Conservation (phyloP, 805 yeast genomes). For the Metschnikowia corniflorae region DNA sequence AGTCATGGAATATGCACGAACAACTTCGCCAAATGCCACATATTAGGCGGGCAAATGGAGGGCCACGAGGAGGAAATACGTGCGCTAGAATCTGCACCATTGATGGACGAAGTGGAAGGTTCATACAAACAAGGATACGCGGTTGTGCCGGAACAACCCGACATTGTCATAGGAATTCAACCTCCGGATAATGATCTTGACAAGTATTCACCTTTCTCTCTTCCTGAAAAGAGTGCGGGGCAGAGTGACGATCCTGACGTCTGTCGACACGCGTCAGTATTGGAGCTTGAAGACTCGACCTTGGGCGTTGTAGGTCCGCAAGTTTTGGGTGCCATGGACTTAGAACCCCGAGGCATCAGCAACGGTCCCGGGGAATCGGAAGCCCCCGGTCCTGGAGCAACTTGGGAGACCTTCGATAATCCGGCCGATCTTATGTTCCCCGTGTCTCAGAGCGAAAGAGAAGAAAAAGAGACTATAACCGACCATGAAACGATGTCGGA, state of each 20-base stretch:
- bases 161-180: background rate
- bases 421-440: background rate
- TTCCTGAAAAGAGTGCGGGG: conserved; percentile 1
- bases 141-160: conserved; percentile 1
- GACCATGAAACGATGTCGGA: background rate
- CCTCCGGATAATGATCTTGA: background rate
- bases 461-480: background rate
- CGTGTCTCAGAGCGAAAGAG: background rate
- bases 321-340: background rate
- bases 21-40: too few species aligned
- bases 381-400: background rate
- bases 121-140: background rate
- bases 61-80: background rate
- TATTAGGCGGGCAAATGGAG: too few species aligned
- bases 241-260: background rate
- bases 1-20: too few species aligned
- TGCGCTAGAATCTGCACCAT: conserved; percentile 1
- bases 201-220: background rate
- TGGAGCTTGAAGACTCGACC: background rate
- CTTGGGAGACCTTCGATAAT: background rate
- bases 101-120: background rate
- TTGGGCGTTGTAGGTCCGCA: too few species aligned
- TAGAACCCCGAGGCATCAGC: too few species aligned
- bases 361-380: too few species aligned
- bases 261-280: background rate